Percentiles rank a stretch among this genome's conserved stretches.
These are phyloP conservation scores for Priceomyces melissophilus DNA, from an alignment of 805 yeast species.

Conservation along the genomic window DNA sequence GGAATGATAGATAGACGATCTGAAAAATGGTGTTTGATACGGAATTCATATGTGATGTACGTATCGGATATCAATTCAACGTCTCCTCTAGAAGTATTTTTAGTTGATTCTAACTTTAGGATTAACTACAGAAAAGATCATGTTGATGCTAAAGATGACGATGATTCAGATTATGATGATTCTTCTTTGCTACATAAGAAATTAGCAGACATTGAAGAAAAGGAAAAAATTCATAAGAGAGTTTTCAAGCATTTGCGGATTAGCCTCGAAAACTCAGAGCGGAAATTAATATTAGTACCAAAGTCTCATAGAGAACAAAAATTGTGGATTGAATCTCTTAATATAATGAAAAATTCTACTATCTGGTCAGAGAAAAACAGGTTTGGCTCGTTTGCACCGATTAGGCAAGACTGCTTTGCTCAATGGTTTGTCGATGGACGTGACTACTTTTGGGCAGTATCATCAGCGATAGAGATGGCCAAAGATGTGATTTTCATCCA, in stretches of 20 bases:
- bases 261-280: slow-evolving; percentile 68
- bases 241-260: slow-evolving; percentile 52
- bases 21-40: slow-evolving; percentile 85
- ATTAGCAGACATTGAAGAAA: slow-evolving; percentile 19
- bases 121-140: slow-evolving; percentile 47
- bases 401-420: slow-evolving; percentile 78
- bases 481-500: slow-evolving; percentile 90
- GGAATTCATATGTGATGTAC: slow-evolving; percentile 80
- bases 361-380: slow-evolving; percentile 73
- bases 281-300: slow-evolving; percentile 71
- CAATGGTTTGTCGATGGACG: slow-evolving; percentile 97
- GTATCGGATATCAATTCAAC: slow-evolving; percentile 86
- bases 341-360: slow-evolving; percentile 62
- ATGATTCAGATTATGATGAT: slow-evolving; percentile 46
- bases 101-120: slow-evolving; percentile 76
- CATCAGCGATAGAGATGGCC: slow-evolving; percentile 90
- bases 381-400: slow-evolving; percentile 90
- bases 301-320: slow-evolving; percentile 61
- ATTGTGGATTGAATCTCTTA: slow-evolving; percentile 74
- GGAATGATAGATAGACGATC: slow-evolving; percentile 91
- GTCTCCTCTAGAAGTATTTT: slow-evolving; percentile 83
- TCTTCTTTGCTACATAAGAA: slow-evolving; percentile 26
- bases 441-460: slow-evolving; percentile 95
- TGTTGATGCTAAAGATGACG: slow-evolving; percentile 23
- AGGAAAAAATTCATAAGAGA: slow-evolving; percentile 32